phyloP scores from a whole-genome alignment of 257 asterid genomes.

The Eustoma russellianum region DNA sequence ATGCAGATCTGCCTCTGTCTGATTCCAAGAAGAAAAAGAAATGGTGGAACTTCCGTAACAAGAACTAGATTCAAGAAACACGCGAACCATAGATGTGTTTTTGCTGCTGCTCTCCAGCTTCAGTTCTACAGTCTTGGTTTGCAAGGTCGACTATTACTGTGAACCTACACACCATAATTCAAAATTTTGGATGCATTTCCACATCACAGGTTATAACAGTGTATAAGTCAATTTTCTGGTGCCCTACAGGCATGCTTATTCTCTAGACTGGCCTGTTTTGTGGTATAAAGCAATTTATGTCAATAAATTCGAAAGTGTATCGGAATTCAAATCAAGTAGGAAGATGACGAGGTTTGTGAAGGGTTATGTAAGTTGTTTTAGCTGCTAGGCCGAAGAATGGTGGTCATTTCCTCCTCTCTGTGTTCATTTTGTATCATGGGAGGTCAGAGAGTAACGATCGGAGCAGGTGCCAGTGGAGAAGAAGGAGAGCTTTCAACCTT shows the following conservation, averaged over 20 bases:
- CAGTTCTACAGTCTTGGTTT: constrained; percentile 14
- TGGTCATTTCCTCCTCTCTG: too few species aligned
- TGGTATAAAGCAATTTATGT: not conserved
- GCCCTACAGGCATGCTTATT: constrained; percentile 8
- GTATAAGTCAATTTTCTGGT: constrained; percentile 2
- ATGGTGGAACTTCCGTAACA: constrained; percentile 87
- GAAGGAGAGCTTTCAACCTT: too few species aligned
- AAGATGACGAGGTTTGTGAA: not conserved
- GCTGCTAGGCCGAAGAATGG: not conserved
- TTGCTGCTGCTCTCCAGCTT: constrained; percentile 6
- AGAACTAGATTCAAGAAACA: constrained; percentile 24
- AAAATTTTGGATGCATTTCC: not conserved
- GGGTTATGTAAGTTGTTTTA: not conserved
- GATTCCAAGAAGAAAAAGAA: constrained; percentile 76
- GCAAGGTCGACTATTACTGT: constrained; percentile 3
- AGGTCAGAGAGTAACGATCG: too few species aligned
- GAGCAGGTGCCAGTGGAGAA: too few species aligned
- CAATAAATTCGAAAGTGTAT: not conserved
- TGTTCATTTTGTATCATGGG: too few species aligned
- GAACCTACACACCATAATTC: too few species aligned
- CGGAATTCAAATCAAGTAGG: not conserved
- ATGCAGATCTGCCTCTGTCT: constrained; percentile 53
- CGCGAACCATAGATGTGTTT: not conserved
- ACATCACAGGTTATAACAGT: not conserved
- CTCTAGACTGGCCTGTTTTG: constrained; percentile 9